phyloP scores from a whole-genome alignment of 352 stramenopile genomes.

The Globisporangium lucens region DNA sequence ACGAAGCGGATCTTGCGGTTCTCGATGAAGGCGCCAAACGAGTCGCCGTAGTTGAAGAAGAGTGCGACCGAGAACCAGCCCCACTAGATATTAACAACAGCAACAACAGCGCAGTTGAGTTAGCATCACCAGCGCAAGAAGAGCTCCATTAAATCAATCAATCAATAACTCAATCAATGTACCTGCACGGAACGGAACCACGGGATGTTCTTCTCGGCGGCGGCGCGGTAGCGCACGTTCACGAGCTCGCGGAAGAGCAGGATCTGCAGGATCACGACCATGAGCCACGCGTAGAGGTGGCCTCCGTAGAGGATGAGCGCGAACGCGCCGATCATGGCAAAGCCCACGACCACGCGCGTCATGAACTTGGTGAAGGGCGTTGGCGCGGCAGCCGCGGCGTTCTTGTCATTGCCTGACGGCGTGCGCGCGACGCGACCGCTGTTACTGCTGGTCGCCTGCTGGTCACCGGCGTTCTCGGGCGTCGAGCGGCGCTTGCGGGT shows the following conservation, averaged over 20 bases:
- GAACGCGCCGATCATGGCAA: constrained; percentile 75
- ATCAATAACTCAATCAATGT: background rate
- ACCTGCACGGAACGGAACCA: constrained; percentile 95
- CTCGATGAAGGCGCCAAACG: constrained; percentile 81
- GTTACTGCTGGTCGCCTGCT: constrained; percentile 1
- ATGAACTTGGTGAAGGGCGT: constrained; percentile 59
- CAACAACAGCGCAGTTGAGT: background rate
- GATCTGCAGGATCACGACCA: constrained; percentile 86
- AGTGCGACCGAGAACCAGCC: constrained; percentile 96
- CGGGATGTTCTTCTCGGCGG: constrained; percentile 94
- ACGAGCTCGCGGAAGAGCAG: constrained; percentile 97
- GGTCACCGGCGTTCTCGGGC: constrained; percentile 19
- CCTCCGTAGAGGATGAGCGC: constrained; percentile 73
- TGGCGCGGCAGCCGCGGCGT: constrained; percentile 13
- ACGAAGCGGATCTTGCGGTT: constrained; percentile 83
- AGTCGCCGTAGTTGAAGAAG: constrained; percentile 95
- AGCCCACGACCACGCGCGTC: constrained; percentile 69
- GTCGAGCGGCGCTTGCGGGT: constrained; percentile 44
- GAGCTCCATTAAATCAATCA: background rate
- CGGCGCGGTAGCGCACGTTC: constrained; percentile 95
- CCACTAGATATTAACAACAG: constrained; percentile 50
- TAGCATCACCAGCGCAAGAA: background rate
- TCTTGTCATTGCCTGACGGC: constrained; percentile 26
- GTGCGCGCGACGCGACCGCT: constrained; percentile 13
- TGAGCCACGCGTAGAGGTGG: constrained; percentile 78